Evolutionary conservation across 2,329 filamentous ascomycete genomes (phyloP).

Genomic region (Ceratocystis ficicola): DNA sequence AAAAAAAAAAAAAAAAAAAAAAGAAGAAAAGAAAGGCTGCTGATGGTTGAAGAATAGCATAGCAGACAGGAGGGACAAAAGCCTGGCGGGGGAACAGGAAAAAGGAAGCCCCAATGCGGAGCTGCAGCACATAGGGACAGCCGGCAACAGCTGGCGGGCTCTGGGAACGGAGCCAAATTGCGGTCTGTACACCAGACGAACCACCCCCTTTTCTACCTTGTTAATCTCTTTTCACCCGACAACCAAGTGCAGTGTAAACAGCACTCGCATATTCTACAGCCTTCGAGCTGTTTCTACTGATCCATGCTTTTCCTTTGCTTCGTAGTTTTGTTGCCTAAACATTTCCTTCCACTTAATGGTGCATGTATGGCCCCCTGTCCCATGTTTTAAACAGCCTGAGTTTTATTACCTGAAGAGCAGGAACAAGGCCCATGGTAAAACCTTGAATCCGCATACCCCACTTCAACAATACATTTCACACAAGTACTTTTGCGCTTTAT

Average conservation of each 20-base stretch:
- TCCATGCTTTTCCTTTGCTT: not conserved
- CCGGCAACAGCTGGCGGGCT: not conserved
- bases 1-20: too few species aligned
- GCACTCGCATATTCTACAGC: not conserved
- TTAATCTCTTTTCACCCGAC: not conserved
- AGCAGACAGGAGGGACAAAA: too few species aligned
- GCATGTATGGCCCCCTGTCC: too few species aligned
- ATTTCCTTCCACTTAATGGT: not conserved
- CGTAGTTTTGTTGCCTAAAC: not conserved
- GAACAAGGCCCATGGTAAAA: not conserved
- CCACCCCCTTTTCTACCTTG: not conserved
- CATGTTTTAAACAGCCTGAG: too few species aligned
- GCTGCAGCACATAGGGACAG: not conserved
- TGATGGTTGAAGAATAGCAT: too few species aligned
- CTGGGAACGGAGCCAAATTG: not conserved
- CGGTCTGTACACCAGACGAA: not conserved
- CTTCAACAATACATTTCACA: not conserved
- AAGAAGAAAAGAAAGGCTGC: too few species aligned
- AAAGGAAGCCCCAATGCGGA: too few species aligned
- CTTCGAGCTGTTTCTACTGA: not conserved
- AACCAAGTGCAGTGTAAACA: not conserved
- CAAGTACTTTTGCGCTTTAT: not conserved
- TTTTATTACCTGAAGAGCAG: not conserved
- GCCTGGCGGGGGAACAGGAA: too few species aligned
- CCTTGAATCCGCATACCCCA: not conserved